phyloP scores from a whole-genome alignment of 2,329 filamentous ascomycete species.

The Nigrospora oryzae region DNA sequence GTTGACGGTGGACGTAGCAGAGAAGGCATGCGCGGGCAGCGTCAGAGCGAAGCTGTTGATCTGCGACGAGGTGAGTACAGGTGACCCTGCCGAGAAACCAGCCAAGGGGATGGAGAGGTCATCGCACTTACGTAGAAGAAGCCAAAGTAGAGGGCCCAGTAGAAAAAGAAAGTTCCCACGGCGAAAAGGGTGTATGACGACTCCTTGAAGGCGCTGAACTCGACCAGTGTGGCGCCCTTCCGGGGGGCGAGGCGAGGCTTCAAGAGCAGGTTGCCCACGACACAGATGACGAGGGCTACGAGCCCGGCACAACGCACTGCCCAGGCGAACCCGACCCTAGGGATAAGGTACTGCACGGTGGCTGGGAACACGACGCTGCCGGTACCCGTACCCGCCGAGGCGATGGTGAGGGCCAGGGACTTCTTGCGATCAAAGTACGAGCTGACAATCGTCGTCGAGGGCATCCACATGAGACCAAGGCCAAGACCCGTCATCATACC shows the following conservation, averaged over 20 bases:
- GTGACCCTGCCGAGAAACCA: not conserved
- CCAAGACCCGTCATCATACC: constrained; percentile 41
- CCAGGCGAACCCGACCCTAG: constrained; percentile 56
- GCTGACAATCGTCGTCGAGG: constrained; percentile 41
- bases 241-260: constrained; percentile 35
- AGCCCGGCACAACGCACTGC: constrained; percentile 54
- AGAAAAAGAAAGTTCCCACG: constrained; percentile 29
- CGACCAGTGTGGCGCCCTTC: constrained; percentile 29
- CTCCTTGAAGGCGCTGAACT: constrained; percentile 41
- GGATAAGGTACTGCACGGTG: constrained; percentile 47
- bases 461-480: constrained; percentile 42
- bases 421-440: constrained; percentile 51
- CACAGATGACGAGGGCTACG: constrained; percentile 40
- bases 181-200: constrained; percentile 30
- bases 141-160: constrained; percentile 44
- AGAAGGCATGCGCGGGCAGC: constrained; percentile 30
- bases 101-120: not conserved
- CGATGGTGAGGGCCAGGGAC: constrained; percentile 49
- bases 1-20: constrained; percentile 39
- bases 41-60: constrained; percentile 19
- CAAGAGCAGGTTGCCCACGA: constrained; percentile 31
- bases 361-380: constrained; percentile 58
- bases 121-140: constrained; percentile 34
- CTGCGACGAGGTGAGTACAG: constrained; percentile 8
- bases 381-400: constrained; percentile 50